Conservation (phyloP, 2,329 filamentous ascomycete genomes). For the Emmonsia crescens region DNA sequence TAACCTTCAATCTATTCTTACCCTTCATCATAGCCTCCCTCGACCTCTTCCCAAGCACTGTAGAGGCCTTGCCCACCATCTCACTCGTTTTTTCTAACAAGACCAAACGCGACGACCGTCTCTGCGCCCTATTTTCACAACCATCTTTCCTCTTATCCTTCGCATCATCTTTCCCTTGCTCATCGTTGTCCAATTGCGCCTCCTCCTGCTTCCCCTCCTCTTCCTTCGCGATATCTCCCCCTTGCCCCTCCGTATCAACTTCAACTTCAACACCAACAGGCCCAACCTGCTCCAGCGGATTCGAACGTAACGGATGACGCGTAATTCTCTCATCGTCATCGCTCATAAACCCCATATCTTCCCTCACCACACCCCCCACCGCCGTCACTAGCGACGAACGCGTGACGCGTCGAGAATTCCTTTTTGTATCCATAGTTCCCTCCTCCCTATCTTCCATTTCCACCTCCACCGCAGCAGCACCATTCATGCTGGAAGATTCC, state of each 20-base stretch:
- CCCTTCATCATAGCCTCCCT: constrained; percentile 44
- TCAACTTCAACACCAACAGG: background rate
- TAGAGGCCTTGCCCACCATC: constrained; percentile 38
- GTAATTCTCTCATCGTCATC: constrained; percentile 17
- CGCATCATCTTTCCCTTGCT: constrained; percentile 16
- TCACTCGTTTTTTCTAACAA: constrained; percentile 35
- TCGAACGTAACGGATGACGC: constrained; percentile 1
- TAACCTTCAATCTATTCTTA: constrained; percentile 44
- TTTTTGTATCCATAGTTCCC: background rate
- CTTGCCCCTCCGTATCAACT: background rate
- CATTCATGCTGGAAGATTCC: constrained; percentile 33
- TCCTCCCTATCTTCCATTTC: constrained; percentile 22
- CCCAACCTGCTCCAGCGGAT: background rate
- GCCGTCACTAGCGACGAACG: constrained; percentile 27
- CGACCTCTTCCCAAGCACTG: constrained; percentile 50
- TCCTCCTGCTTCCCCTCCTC: background rate
- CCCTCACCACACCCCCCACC: background rate
- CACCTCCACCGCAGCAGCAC: constrained; percentile 19
- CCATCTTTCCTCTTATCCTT: constrained; percentile 16
- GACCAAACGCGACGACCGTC: constrained; percentile 35
- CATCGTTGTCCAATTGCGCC: constrained; percentile 13
- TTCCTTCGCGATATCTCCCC: background rate
- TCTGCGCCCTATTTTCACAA: constrained; percentile 21
- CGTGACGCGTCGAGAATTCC: constrained; percentile 30
- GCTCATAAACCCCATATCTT: constrained; percentile 17